Percentiles rank a stretch among this genome's conserved stretches.
Conservation (phyloP, 805 yeast species). For the Brettanomyces sp. region DNA sequence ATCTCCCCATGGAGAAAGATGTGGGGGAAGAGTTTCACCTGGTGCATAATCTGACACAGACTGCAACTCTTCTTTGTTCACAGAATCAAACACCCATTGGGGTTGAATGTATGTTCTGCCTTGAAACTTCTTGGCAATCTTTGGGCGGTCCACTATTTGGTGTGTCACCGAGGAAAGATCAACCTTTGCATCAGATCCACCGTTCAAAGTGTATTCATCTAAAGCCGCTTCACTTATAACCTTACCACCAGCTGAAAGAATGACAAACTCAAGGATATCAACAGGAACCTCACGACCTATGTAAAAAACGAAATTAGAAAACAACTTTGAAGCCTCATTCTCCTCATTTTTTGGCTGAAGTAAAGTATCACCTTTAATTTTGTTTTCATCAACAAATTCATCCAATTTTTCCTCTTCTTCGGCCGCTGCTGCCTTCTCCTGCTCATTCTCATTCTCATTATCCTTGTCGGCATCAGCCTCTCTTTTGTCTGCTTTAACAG, state of each 20-base stretch:
- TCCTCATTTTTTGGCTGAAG: constrained; percentile 59
- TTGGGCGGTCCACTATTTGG: constrained; percentile 91
- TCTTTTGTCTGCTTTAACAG: constrained; percentile 42
- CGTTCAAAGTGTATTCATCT: constrained; percentile 54
- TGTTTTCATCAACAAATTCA: constrained; percentile 55
- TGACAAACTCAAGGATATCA: constrained; percentile 81
- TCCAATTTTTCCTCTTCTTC: constrained; percentile 48
- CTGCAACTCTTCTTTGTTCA: constrained; percentile 67
- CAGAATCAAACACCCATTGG: constrained; percentile 92
- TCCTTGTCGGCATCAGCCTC: constrained; percentile 28
- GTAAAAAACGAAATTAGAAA: constrained; percentile 68
- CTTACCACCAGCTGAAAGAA: constrained; percentile 79
- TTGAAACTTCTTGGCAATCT: constrained; percentile 61
- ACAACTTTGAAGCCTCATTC: constrained; percentile 55
- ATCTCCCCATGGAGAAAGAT: constrained; percentile 98
- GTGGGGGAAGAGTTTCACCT: constrained; percentile 94
- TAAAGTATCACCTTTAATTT: constrained; percentile 58
- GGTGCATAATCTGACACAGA: constrained; percentile 82
- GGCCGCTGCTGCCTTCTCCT: constrained; percentile 27
- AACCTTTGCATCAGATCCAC: constrained; percentile 35
- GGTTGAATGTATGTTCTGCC: constrained; percentile 96
- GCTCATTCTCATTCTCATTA: constrained; percentile 26
- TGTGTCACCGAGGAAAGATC: constrained; percentile 74
- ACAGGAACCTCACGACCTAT: constrained; percentile 94
- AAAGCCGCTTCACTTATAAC: constrained; percentile 79